Conservation (phyloP, 352 stramenopile genomes). For the Thalassiosira gravida region DNA sequence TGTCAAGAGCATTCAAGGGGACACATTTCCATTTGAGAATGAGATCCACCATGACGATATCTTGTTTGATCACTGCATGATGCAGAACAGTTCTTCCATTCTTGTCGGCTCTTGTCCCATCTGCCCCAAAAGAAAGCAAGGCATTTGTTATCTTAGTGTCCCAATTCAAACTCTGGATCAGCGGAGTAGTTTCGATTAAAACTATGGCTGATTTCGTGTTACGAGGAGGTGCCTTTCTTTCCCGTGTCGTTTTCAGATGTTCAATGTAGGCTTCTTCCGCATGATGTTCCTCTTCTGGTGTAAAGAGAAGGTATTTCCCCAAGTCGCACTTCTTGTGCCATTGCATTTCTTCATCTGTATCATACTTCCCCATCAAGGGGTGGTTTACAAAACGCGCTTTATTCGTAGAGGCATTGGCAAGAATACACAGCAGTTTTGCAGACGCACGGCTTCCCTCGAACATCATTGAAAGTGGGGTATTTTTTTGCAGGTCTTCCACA, state of each 20-base stretch:
- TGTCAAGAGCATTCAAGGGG: background rate
- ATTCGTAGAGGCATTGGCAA: background rate
- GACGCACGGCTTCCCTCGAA: background rate
- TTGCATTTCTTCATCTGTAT: background rate
- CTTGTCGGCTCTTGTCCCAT: background rate
- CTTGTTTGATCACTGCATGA: background rate
- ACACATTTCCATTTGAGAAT: background rate
- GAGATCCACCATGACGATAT: background rate
- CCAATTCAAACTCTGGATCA: background rate
- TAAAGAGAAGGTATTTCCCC: background rate
- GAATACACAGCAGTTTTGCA: background rate
- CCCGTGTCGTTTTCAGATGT: background rate
- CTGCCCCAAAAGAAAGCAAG: background rate
- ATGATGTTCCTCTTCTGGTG: background rate
- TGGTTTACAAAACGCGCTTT: background rate
- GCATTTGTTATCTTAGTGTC: background rate
- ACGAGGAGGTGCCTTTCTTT: background rate
- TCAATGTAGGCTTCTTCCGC: background rate
- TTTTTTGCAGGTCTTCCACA: background rate
- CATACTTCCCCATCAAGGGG: background rate
- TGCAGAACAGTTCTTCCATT: background rate
- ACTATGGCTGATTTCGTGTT: background rate
- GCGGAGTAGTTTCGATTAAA: background rate
- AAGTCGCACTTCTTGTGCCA: background rate
- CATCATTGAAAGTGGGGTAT: background rate